These are phyloP conservation scores for Primulina tabacum DNA, from an alignment of 257 asterid species.

Conservation along the genomic window DNA sequence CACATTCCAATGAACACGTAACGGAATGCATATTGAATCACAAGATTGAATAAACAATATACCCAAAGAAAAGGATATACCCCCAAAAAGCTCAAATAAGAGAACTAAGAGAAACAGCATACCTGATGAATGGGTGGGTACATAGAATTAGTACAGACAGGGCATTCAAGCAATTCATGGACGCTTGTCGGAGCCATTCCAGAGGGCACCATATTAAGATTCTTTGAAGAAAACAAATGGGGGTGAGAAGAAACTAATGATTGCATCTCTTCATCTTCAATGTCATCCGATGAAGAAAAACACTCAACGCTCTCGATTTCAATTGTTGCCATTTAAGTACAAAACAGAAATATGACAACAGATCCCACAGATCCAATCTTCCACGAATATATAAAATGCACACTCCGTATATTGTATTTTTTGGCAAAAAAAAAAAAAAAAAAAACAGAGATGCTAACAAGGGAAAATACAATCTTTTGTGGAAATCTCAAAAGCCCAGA, in stretches of 20 bases:
- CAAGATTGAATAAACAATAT: not conserved
- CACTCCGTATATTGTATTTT: conserved; percentile 5
- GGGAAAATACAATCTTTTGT: conserved; percentile 3
- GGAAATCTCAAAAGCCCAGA: conserved; percentile 27
- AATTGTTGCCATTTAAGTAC: conserved; percentile 34
- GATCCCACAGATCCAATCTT: conserved; percentile 23
- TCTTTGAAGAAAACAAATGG: conserved; percentile 44
- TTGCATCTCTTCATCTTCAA: conserved; percentile 77
- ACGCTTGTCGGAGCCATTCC: conserved; percentile 66
- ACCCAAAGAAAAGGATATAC: not conserved
- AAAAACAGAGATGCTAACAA: not conserved
- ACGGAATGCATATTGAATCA: not conserved
- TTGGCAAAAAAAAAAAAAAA: conserved; percentile 8
- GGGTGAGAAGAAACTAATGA: conserved; percentile 39
- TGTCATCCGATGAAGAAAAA: conserved; percentile 59
- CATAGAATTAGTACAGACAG: conserved; percentile 90
- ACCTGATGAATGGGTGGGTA: conserved; percentile 96
- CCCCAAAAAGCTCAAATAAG: not conserved
- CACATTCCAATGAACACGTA: not conserved
- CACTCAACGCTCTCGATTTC: conserved; percentile 77
- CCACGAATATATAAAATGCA: conserved; percentile 4
- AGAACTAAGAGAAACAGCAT: conserved; percentile 1
- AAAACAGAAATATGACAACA: conserved; percentile 15
- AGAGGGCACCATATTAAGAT: conserved; percentile 38
- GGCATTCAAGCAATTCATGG: conserved; percentile 89